Percentiles rank a stretch among this genome's conserved stretches.
phyloP scores from a whole-genome alignment of 495 filamentous ascomycete species.

The Sphaerosporella brunnea region DNA sequence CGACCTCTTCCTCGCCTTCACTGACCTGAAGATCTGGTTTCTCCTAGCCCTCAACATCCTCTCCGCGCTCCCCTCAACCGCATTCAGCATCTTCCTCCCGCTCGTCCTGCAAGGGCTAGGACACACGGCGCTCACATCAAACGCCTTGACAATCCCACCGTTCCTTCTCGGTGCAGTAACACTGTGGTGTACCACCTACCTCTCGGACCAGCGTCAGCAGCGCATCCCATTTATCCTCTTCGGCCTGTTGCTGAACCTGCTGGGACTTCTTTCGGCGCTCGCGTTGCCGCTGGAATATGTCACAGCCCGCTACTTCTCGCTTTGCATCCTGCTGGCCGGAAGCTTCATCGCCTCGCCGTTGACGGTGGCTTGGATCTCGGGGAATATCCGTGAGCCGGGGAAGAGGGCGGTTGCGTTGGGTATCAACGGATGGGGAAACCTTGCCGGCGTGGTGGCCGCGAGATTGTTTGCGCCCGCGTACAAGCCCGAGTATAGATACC shows the following conservation, averaged over 20 bases:
- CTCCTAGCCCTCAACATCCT: slow-evolving; percentile 37
- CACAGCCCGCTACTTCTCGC: slow-evolving; percentile 30
- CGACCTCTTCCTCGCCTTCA: slow-evolving; percentile 34
- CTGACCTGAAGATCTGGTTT: slow-evolving; percentile 37
- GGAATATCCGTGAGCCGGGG: slow-evolving; percentile 36
- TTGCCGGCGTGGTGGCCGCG: slow-evolving; percentile 36
- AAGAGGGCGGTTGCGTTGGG: slow-evolving; percentile 39
- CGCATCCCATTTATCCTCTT: slow-evolving; percentile 36
- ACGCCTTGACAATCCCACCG: slow-evolving; percentile 40
- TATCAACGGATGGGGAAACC: slow-evolving; percentile 43
- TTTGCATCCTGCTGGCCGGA: slow-evolving; percentile 39
- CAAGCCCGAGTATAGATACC: slow-evolving; percentile 29
- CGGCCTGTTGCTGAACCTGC: slow-evolving; percentile 31
- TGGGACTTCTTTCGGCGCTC: slow-evolving; percentile 30
- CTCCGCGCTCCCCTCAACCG: slow-evolving; percentile 35
- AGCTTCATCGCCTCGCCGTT: slow-evolving; percentile 38
- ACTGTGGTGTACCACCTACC: slow-evolving; percentile 33
- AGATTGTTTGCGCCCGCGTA: slow-evolving; percentile 31
- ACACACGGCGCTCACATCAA: slow-evolving; percentile 31
- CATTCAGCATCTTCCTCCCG: slow-evolving; percentile 41
- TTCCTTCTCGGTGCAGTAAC: slow-evolving; percentile 34
- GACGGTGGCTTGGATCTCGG: slow-evolving; percentile 39
- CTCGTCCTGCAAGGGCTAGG: slow-evolving; percentile 33
- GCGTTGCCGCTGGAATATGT: slow-evolving; percentile 26
- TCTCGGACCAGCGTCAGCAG: slow-evolving; percentile 30